phyloP scores from a whole-genome alignment of 345 rosid genomes.

The Iberis pinnata region DNA sequence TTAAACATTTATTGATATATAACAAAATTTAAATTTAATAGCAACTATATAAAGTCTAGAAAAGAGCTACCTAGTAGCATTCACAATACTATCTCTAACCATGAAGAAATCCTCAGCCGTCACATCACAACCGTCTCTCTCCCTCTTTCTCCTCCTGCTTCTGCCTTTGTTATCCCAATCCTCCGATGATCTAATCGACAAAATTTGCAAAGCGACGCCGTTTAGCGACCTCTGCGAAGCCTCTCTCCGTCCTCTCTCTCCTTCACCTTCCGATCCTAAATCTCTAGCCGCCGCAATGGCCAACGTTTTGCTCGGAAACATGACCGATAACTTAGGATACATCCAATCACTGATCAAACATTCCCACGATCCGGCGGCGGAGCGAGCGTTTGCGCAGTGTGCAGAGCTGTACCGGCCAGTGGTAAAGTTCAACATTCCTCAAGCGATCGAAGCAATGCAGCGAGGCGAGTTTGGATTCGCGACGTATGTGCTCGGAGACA shows the following conservation, averaged over 20 bases:
- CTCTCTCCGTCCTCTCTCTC: slow-evolving; percentile 38
- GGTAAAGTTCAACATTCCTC: slow-evolving; percentile 74
- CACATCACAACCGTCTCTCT: slow-evolving; percentile 14
- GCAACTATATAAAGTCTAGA: no score
- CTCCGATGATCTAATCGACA: slow-evolving; percentile 38
- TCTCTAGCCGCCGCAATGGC: slow-evolving; percentile 44
- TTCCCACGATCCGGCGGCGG: slow-evolving; percentile 42
- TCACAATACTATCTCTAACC: slow-evolving; percentile 7
- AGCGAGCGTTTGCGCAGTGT: slow-evolving; percentile 64
- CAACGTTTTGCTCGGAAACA: slow-evolving; percentile 40
- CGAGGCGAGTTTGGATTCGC: slow-evolving; percentile 56
- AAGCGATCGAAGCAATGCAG: slow-evolving; percentile 56
- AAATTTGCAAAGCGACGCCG: slow-evolving; percentile 72
- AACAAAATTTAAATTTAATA: no score
- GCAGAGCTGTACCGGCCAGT: slow-evolving; percentile 83
- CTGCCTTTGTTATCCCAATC: slow-evolving; percentile 15
- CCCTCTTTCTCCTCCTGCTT: slow-evolving; percentile 17
- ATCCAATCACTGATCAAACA: slow-evolving; percentile 40
- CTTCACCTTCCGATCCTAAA: slow-evolving; percentile 30
- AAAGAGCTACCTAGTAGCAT: no score
- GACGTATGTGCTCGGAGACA: slow-evolving; percentile 47
- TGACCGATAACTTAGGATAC: slow-evolving; percentile 48
- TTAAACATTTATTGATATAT: no score
- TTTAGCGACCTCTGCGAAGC: slow-evolving; percentile 51
- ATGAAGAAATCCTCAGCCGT: slow-evolving; percentile 24